Conservation (phyloP, 2,329 filamentous ascomycete species). For the Claviceps purpurea region DNA sequence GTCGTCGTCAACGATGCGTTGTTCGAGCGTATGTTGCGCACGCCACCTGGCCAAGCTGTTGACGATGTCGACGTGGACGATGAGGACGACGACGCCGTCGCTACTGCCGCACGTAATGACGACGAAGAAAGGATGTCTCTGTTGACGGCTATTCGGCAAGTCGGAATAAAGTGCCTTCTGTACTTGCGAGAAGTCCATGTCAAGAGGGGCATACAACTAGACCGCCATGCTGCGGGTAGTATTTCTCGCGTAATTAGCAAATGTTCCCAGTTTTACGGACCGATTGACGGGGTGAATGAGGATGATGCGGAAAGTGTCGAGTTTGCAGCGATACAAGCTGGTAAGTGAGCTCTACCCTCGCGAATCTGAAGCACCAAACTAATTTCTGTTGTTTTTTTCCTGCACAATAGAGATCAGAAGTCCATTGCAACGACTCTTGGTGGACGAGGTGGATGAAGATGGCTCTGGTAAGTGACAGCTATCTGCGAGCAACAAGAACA, state of each 20-base stretch:
- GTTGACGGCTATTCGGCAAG: slow-evolving; percentile 19
- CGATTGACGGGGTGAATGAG: slow-evolving; percentile 17
- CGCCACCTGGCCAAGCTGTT: neutral
- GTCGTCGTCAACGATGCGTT: slow-evolving; percentile 30
- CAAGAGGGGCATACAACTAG: slow-evolving; percentile 25
- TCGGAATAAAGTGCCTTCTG: slow-evolving; percentile 32
- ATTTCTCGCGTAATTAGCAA: slow-evolving; percentile 29
- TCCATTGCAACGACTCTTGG: slow-evolving; percentile 38
- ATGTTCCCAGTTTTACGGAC: slow-evolving; percentile 28
- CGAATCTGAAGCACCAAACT: neutral
- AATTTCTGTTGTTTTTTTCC: neutral
- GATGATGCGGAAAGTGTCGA: slow-evolving; percentile 15
- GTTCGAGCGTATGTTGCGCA: slow-evolving; percentile 19
- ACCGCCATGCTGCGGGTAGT: slow-evolving; percentile 25
- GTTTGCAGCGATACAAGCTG: slow-evolving; percentile 14
- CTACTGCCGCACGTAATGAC: neutral
- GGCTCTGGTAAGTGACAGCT: slow-evolving; percentile 35
- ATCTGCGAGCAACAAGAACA: neutral
- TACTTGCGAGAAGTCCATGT: slow-evolving; percentile 36
- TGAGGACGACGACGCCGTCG: neutral
- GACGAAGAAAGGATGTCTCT: neutral
- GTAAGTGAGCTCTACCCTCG: slow-evolving; percentile 11
- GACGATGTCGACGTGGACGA: neutral
- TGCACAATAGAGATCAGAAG: slow-evolving; percentile 25
- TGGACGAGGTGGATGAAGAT: slow-evolving; percentile 46